phyloP scores from a whole-genome alignment of 306 rosid species.

The Quercus bicolor region DNA sequence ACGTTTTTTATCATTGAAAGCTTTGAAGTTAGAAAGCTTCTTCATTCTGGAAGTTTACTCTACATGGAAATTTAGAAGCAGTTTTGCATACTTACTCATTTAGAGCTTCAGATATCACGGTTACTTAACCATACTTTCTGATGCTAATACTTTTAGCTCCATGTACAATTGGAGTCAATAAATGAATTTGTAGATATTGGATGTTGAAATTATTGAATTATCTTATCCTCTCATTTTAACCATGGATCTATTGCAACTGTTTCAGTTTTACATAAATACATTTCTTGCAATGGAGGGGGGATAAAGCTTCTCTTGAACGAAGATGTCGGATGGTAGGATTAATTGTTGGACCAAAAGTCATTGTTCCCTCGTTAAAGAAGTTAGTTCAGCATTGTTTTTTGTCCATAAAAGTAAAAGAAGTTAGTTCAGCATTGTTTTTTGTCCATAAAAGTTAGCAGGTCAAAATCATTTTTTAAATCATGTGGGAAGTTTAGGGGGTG shows the following conservation, averaged over 20 bases:
- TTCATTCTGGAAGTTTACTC: constrained; percentile 24
- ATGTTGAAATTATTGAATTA: neutral
- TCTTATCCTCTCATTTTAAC: neutral
- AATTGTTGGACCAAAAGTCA: too few relatives aligned
- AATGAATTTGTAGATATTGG: constrained; percentile 21
- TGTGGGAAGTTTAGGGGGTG: too few relatives aligned
- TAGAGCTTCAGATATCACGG: constrained; percentile 35
- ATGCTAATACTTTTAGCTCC: neutral
- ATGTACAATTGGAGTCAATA: constrained; percentile 1
- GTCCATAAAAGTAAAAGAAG: too few relatives aligned
- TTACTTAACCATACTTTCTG: constrained; percentile 1
- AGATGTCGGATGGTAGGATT: too few relatives aligned
- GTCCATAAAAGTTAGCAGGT: too few relatives aligned
- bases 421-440: too few relatives aligned
- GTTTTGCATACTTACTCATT: constrained; percentile 28
- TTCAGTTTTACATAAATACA: neutral
- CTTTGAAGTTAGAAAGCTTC: constrained; percentile 16
- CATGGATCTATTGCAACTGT: constrained; percentile 8
- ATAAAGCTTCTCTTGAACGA: too few relatives aligned
- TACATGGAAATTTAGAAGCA: constrained; percentile 30
- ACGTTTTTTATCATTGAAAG: neutral
- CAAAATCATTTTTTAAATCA: too few relatives aligned
- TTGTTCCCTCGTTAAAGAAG: too few relatives aligned
- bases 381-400: too few relatives aligned
- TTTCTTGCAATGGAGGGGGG: too few relatives aligned